These are phyloP conservation scores for Globisporangium echinulatum DNA, from an alignment of 352 stramenopile species.

Conservation along the genomic window DNA sequence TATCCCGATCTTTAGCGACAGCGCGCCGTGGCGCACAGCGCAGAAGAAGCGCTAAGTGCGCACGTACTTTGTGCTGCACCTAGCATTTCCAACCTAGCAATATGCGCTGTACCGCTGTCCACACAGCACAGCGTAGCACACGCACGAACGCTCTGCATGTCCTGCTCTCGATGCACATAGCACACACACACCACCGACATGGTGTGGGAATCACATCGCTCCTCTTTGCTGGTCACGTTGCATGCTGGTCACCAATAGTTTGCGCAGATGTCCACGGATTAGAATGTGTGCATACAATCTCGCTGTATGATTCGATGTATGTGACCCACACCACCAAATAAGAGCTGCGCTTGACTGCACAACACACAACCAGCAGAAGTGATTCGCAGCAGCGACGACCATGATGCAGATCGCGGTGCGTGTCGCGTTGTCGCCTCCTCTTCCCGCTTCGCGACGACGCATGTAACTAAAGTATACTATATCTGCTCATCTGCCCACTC, in stretches of 20 bases:
- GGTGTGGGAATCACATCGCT: background rate
- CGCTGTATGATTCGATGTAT: background rate
- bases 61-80: background rate
- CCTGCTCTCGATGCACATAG: background rate
- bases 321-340: background rate
- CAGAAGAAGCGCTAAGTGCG: constrained; percentile 46
- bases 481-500: background rate
- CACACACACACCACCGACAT: too few species aligned
- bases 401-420: too few species aligned
- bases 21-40: constrained; percentile 86
- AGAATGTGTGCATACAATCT: background rate
- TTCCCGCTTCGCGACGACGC: too few species aligned
- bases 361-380: background rate
- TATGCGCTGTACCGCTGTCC: background rate
- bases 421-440: too few species aligned
- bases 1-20: constrained; percentile 97
- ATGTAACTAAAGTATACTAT: too few species aligned
- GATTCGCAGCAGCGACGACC: too few species aligned
- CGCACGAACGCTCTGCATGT: background rate
- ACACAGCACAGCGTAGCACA: too few species aligned
- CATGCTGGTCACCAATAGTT: background rate
- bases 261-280: background rate
- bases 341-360: too few species aligned
- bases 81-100: too few species aligned
- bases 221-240: background rate